Evolutionary conservation across 495 filamentous ascomycete species (phyloP).

Genomic region (Pseudomonodictys pantanalensis): DNA sequence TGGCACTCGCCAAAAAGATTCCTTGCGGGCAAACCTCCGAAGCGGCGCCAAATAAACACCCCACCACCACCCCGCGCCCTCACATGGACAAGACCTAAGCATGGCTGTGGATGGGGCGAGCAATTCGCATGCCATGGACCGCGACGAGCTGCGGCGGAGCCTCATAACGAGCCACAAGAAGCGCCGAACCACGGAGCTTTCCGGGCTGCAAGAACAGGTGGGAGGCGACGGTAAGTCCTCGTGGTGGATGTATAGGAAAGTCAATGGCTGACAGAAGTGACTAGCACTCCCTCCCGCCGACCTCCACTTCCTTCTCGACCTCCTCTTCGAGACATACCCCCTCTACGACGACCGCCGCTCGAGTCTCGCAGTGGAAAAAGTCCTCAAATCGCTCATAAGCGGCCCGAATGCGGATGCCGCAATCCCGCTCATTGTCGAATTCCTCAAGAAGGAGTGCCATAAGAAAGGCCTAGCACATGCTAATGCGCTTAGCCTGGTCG

Average conservation of each 20-base stretch:
- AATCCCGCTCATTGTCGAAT: constrained; percentile 59
- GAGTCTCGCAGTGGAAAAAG: constrained; percentile 73
- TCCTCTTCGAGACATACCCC: constrained; percentile 81
- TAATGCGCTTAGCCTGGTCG: constrained; percentile 82
- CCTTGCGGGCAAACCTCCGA: constrained; percentile 2
- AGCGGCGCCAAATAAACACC: constrained; percentile 3
- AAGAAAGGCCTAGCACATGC: constrained; percentile 72
- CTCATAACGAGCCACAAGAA: constrained; percentile 51
- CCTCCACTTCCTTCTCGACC: constrained; percentile 51
- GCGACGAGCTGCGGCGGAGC: constrained; percentile 31
- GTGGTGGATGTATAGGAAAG: background rate
- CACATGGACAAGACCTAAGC: constrained; percentile 18
- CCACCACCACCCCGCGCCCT: constrained; percentile 4
- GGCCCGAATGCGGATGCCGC: constrained; percentile 52
- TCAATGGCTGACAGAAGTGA: background rate
- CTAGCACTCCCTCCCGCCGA: constrained; percentile 22
- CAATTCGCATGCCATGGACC: constrained; percentile 29
- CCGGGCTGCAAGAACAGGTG: constrained; percentile 46
- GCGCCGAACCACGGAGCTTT: constrained; percentile 46
- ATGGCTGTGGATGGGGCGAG: constrained; percentile 34
- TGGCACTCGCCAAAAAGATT: constrained; percentile 29
- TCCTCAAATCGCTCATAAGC: constrained; percentile 61
- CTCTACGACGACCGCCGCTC: constrained; percentile 84
- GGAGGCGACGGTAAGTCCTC: constrained; percentile 42
- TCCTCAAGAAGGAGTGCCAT: constrained; percentile 59